Base-by-base conservation (phyloP, 768 basidiomycete species). In the Paxillus ammoniavirescens region DNA sequence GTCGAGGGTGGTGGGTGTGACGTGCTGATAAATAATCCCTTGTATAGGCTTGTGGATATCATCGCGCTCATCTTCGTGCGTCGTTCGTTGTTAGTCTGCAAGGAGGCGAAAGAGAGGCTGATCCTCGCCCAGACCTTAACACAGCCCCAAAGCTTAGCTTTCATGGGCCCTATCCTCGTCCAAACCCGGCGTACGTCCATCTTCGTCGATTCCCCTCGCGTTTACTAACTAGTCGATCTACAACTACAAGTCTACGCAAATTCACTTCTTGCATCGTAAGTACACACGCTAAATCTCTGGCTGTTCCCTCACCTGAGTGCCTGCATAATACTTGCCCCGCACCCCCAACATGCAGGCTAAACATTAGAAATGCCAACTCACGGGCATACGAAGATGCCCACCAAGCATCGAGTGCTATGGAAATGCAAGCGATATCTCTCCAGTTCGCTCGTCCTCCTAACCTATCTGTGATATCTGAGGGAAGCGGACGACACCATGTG, bases 241-340 rank as follows among this genome's bases (percentile, higher is more conserved):
- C 15, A 8, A n/a, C 21, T 17, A 35, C 12, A 46, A 67, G 67
- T 68, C 9, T 68, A 68, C 9, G 65, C 67, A 42, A 68, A 68
- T 49, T 69, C 66, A 30, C 59, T 68, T 38, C 58, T 68, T 26
- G 55, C 63, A 49, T 68, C 65, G 66, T 68, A 18, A 43, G 61
- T 56, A n/a, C 21, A 37, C 1, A n/a, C 23, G 21, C 17, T 5
- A 17, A 8, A 8, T 13, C 6, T 14, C 3, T 9, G 37, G 9
- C 42, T 17, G 40, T 30, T 12, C 28, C 38, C 35, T 3, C 38
- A 26, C 26, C 26, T 26, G 26, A 26, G 26, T 26, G 26, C 26
- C 26, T 26, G 26, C 26, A 26, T 26, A 26, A 26, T 26, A 26
- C 13, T 8, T 5, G 7, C 26, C 23, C 3, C 43, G 4, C 41